Base-by-base conservation (phyloP, 768 basidiomycete genomes). In the Cystobasidium ongulense region DNA sequence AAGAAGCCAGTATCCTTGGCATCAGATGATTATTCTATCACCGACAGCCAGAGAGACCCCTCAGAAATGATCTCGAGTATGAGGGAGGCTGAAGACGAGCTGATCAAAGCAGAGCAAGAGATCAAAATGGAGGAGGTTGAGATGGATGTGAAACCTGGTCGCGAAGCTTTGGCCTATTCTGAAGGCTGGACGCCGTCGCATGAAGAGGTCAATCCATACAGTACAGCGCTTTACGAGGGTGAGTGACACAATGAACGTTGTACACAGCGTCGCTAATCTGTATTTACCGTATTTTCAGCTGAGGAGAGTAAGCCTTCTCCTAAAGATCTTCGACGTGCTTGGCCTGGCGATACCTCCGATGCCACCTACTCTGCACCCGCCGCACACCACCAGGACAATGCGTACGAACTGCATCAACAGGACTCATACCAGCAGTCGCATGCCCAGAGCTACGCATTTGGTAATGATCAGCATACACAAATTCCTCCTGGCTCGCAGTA, bases 111-210 rank as follows among this genome's bases (percentile, higher is more conserved):
- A 25, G 35, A 64, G 36, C 38, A 41, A 35, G 63, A 64, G 33
- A 29, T 46, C 10, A 64, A 39, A n/a, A 39, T 39, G 36, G 57
- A 63, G 35, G 72, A 65, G 46, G 57, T 27, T 27, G 57, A 59
- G 27, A 27, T 15, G 17, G 43, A 64, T 39, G 31, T 8, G 5
- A 64, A 46, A 29, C 63, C 7, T 11, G 21, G n/a, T 21, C 46
- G 8, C 10, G 46, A 11, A 17, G n/a, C 7, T 50, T 21, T 50
- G 21, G 46, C 21, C 5, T n/a, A 21, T 7, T 8, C 46, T 17
- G 18, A 21, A 21, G 18, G 21, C 18, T 8, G 46, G 46, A 4
- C 15, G 3, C 46, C 15, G 21, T 50, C 46, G 3, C 46, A 50
- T 4, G n/a, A 4, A 21, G 46, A 50, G 46, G 15, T n/a, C n/a